These are phyloP conservation scores for Hemisphaericaspora nanyangensis DNA, from an alignment of 805 yeast genomes.

Conservation along the genomic window DNA sequence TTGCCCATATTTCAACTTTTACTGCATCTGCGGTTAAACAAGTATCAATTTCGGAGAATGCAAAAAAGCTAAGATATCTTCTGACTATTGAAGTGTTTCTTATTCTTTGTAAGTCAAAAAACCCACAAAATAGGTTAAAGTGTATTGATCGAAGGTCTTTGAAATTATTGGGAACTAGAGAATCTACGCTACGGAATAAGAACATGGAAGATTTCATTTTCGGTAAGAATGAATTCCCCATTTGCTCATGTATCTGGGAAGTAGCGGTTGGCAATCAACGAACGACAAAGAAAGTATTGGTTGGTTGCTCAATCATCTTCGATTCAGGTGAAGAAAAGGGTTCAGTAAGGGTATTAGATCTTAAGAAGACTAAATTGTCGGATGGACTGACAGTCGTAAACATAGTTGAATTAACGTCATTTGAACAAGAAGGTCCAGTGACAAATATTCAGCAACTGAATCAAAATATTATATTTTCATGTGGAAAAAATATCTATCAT, in stretches of 20 bases:
- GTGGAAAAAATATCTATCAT: conserved; percentile 24
- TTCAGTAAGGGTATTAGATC: conserved; percentile 32
- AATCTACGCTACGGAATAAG: conserved; percentile 14
- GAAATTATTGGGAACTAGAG: conserved; percentile 20
- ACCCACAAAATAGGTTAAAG: conserved; percentile 20
- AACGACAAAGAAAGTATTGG: conserved; percentile 31
- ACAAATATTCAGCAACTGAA: conserved; percentile 30
- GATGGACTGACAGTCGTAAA: conserved; percentile 8
- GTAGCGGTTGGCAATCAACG: conserved; percentile 24
- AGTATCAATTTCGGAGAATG: conserved; percentile 27
- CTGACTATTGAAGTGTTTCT: conserved; percentile 26
- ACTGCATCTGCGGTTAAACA: conserved; percentile 24
- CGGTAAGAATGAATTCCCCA: conserved; percentile 26
- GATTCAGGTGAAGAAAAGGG: conserved; percentile 17
- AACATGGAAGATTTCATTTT: conserved; percentile 15
- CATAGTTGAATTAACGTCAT: conserved; percentile 29
- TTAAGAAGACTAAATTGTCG: conserved; percentile 15
- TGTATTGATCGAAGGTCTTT: conserved; percentile 31
- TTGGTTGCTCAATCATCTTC: conserved; percentile 20
- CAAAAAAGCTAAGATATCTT: conserved; percentile 28
- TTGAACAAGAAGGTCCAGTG: conserved; percentile 30
- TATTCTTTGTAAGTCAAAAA: conserved; percentile 27
- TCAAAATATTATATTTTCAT: conserved; percentile 29
- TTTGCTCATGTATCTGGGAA: conserved; percentile 32
- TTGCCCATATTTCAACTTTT: conserved; percentile 22